Conservation (phyloP, 106 monocot genomes). For the Dendrobium catenatum region DNA sequence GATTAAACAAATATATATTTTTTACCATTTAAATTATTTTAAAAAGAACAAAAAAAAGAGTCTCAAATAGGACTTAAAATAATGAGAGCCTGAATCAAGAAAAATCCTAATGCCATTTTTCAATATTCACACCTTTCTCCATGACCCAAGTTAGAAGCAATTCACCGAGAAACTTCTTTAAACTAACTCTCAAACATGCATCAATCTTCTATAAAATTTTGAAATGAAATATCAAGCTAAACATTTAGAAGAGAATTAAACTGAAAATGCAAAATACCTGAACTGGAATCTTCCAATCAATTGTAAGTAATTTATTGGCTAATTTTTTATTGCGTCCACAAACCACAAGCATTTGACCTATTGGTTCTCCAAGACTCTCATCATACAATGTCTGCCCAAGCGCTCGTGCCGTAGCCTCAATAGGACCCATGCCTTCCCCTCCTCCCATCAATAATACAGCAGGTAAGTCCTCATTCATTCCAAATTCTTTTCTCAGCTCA, state of each 20-base stretch:
- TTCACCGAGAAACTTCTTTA: background rate
- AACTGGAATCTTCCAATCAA: slow-evolving; percentile 90
- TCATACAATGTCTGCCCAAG: slow-evolving; percentile 66
- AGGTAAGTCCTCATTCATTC: slow-evolving; percentile 85
- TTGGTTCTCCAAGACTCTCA: slow-evolving; percentile 53
- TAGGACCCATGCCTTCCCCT: slow-evolving; percentile 99
- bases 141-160: background rate
- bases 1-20: too few species aligned
- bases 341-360: slow-evolving; percentile 81
- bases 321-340: slow-evolving; percentile 92
- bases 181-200: background rate
- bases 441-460: slow-evolving; percentile 96
- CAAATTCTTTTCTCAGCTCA: slow-evolving; percentile 73
- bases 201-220: background rate
- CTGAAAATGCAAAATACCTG: slow-evolving; percentile 38
- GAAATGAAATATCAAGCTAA: background rate
- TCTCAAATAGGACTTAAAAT: too few species aligned
- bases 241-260: background rate
- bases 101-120: background rate
- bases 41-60: too few species aligned
- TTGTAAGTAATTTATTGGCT: slow-evolving; percentile 44
- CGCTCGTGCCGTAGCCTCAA: slow-evolving; percentile 87
- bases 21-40: too few species aligned
- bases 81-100: background rate
- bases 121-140: background rate